Conservation (phyloP, 805 yeast species). For the Starmerella potacharoeniae region DNA sequence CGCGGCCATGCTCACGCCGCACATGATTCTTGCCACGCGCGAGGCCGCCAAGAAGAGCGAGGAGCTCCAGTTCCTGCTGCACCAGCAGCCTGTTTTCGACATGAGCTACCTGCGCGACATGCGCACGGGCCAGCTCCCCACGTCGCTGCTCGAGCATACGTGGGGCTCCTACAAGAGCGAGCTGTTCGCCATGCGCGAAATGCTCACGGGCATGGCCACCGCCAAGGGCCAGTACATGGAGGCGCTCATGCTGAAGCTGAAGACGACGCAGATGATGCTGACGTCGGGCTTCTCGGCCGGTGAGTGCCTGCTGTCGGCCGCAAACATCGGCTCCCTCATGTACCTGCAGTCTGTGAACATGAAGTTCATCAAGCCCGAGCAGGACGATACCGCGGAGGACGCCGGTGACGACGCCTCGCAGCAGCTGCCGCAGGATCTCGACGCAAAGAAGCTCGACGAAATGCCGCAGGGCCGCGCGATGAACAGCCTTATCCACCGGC, state of each 20-base stretch:
- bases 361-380: conserved; percentile 8
- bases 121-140: conserved; percentile 9
- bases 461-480: not conserved
- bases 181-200: conserved; percentile 63
- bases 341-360: conserved; percentile 40
- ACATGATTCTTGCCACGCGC: conserved; percentile 52
- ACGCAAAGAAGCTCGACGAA: not conserved
- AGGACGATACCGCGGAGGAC: not conserved
- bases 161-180: conserved; percentile 51
- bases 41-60: conserved; percentile 37
- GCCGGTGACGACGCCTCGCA: not conserved
- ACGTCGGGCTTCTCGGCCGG: conserved; percentile 56
- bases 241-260: conserved; percentile 50
- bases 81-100: conserved; percentile 13
- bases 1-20: conserved; percentile 44
- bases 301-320: conserved; percentile 51
- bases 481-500: not conserved
- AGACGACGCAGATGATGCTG: conserved; percentile 63
- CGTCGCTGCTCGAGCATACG: conserved; percentile 6
- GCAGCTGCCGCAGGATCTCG: not conserved
- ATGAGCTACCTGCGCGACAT: conserved; percentile 17
- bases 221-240: conserved; percentile 54
- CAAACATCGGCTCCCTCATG: conserved; percentile 57
- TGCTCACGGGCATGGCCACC: conserved; percentile 59
- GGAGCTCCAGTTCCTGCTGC: conserved; percentile 21